Conservation (phyloP, 306 rosid species). For the Casuarina glauca region DNA sequence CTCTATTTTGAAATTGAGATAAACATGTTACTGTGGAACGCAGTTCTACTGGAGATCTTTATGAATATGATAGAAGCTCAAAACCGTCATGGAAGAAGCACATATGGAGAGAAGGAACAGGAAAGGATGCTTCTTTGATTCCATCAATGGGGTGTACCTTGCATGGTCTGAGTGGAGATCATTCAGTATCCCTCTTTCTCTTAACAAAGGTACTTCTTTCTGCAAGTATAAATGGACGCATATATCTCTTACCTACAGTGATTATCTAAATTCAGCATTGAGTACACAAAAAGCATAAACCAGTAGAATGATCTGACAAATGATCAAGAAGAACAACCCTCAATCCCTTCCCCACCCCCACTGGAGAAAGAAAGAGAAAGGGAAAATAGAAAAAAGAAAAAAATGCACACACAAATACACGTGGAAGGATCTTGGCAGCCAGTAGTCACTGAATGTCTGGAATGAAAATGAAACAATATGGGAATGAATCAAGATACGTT, state of each 20-base stretch:
- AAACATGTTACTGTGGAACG: constrained; percentile 28
- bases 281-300: constrained; percentile 1
- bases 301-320: constrained; percentile 8
- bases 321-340: neutral
- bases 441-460: too few relatives aligned
- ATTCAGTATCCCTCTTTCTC: constrained; percentile 80
- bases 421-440: too few relatives aligned
- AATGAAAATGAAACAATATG: neutral
- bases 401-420: too few relatives aligned
- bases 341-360: too few relatives aligned
- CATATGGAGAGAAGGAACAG: constrained; percentile 62
- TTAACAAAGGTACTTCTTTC: constrained; percentile 67
- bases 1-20: constrained; percentile 16
- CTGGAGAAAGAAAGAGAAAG: too few relatives aligned
- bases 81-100: constrained; percentile 93
- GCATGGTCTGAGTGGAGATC: constrained; percentile 59
- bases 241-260: neutral
- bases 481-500: neutral
- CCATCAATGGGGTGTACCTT: constrained; percentile 56
- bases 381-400: too few relatives aligned
- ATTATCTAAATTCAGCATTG: neutral
- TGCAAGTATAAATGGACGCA: neutral
- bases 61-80: constrained; percentile 73
- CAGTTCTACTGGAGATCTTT: constrained; percentile 88
- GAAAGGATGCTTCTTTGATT: constrained; percentile 44